Percentiles rank a stretch among this genome's conserved stretches.
Evolutionary conservation across 768 basidiomycete genomes (phyloP).

Genomic region (Agaricus sinodeliciosus): DNA sequence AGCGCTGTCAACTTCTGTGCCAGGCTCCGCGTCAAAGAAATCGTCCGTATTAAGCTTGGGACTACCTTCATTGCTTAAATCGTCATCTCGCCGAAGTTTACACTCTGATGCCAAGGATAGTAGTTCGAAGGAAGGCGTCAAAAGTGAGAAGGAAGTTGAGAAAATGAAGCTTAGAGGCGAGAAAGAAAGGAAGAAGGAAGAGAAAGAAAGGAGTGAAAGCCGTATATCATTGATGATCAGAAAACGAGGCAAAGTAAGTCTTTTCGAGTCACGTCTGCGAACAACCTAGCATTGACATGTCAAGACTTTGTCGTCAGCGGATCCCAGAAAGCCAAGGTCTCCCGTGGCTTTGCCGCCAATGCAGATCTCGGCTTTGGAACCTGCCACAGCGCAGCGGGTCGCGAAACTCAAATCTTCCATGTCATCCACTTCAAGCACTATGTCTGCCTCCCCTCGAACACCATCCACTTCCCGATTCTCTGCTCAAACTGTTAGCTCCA

Average conservation of each 20-base stretch:
- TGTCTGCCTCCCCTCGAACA: constrained; percentile 28
- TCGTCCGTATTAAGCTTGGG: constrained; percentile 78
- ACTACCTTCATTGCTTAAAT: constrained; percentile 79
- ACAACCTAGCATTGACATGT: constrained; percentile 11
- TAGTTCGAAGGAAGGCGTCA: constrained; percentile 32
- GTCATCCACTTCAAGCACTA: constrained; percentile 37
- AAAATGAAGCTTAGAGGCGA: constrained; percentile 40
- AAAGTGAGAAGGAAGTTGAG: constrained; percentile 38
- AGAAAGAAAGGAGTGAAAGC: constrained; percentile 86
- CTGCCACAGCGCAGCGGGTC: constrained; percentile 76
- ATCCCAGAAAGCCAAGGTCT: constrained; percentile 67
- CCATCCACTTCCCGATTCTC: constrained; percentile 56
- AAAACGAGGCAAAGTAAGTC: constrained; percentile 80
- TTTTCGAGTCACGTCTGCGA: background rate
- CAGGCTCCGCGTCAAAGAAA: constrained; percentile 66
- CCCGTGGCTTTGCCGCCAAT: constrained; percentile 79
- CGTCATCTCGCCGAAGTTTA: constrained; percentile 75
- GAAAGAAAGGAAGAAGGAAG: constrained; percentile 56
- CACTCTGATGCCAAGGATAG: constrained; percentile 62
- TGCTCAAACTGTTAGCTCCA: constrained; percentile 79
- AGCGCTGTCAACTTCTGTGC: constrained; percentile 45
- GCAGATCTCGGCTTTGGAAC: constrained; percentile 82
- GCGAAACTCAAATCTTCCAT: constrained; percentile 63
- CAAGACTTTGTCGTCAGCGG: constrained; percentile 80
- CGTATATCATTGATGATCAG: constrained; percentile 86